phyloP scores from a whole-genome alignment of 2,329 filamentous ascomycete genomes.

The Alternaria triticimaculans region DNA sequence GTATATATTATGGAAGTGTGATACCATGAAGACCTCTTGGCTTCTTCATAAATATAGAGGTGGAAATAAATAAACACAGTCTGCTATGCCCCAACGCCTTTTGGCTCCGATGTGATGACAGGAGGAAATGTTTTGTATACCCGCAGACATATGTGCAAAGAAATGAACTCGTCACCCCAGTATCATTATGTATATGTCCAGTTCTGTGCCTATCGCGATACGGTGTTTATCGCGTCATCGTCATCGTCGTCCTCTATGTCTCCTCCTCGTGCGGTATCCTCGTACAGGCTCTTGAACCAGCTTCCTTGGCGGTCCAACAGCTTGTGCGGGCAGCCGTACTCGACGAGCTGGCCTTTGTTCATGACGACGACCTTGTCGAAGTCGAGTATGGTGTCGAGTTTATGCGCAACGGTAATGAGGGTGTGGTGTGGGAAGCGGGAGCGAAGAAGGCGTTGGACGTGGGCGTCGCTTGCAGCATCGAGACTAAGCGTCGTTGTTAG shows the following conservation, averaged over 20 bases:
- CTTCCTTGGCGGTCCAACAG: constrained; percentile 39
- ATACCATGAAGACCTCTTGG: neutral
- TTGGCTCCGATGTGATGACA: neutral
- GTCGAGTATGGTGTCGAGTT: constrained; percentile 62
- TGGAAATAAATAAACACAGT: neutral
- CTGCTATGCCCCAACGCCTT: neutral
- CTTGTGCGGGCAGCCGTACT: constrained; percentile 46
- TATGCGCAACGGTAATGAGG: constrained; percentile 65
- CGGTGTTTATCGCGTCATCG: neutral
- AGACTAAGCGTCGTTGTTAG: constrained; percentile 51
- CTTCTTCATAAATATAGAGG: neutral
- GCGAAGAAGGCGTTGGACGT: constrained; percentile 64
- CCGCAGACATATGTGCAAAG: neutral
- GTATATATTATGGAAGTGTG: neutral
- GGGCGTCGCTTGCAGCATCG: constrained; percentile 63
- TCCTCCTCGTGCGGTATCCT: constrained; percentile 20
- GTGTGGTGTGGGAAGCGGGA: constrained; percentile 63
- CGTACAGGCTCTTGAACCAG: constrained; percentile 42
- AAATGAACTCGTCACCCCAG: neutral
- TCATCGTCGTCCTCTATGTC: neutral
- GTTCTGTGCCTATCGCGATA: neutral
- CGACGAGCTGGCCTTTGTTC: constrained; percentile 57
- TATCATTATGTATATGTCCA: neutral
- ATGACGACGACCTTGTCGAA: constrained; percentile 62
- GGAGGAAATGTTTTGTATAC: neutral